Base-by-base conservation (phyloP, 176 grass and related monocot species). In the Bolboschoenus planiculmis region DNA sequence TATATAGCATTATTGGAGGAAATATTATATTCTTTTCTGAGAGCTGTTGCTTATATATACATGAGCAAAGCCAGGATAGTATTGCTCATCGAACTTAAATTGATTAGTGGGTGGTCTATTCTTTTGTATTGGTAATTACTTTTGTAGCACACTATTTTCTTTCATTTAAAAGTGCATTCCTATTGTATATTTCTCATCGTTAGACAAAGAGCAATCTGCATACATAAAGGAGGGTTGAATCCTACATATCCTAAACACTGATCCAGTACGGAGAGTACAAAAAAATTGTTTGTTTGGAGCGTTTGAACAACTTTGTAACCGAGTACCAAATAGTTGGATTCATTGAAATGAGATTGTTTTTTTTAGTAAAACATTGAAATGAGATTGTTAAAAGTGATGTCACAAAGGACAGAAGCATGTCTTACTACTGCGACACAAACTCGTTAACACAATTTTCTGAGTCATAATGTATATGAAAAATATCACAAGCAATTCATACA, bases 91-190 rank as follows among this genome's bases (percentile, higher is more conserved):
- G 54, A 40, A 44, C 56, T 78, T n/a, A 29, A 62, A 78, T 61
- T 59, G 67, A 34, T 77, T 27, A 77, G 53, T 50, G 59, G 65
- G 44, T 44, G 34, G 37, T 7, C 15, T 85, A 85, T 85, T 85
- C 83, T 63, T 85, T 85, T 85, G 27, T 76, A 44, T 7, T 42
- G 72, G 43, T 53, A 53, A 51, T 75, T 75, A 33, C 46, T 77
- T 42, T 53, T 53, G 72, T 77, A 77, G 44, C 46, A 77, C 27
- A 77, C 46, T 76, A 76, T 76, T 50, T 77, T 77, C 13, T 33
- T 48, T 77, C 33, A 76, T 53, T 77, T 53, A 2, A 77, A 77
- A 77, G 14, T 2, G 44, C 44, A 1, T 77, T 53, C n/a, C 26
- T 77, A 43, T 51, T 53, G n/a, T 77, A 46, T 51, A 64, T 15